Evolutionary conservation across 306 rosid species (phyloP).

Genomic region (Malus domestica): DNA sequence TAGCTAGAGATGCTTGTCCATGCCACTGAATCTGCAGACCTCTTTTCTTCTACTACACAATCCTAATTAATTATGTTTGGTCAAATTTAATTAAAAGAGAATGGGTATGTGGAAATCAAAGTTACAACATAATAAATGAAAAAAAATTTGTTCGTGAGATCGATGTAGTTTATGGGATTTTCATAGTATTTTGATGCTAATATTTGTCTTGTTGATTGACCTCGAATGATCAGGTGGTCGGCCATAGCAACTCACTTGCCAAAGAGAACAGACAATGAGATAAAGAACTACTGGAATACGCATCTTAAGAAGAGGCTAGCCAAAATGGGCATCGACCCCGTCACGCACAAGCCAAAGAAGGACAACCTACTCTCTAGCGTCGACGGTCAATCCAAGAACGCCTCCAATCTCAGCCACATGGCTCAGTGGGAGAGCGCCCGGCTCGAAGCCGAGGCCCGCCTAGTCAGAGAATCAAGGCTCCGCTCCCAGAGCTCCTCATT

Average conservation of each 20-base stretch:
- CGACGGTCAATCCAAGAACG: conserved; percentile 74
- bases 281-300: conserved; percentile 96
- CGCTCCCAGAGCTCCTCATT: conserved; percentile 36
- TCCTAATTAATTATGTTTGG: too few relatives aligned
- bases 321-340: conserved; percentile 95
- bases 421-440: conserved; percentile 99
- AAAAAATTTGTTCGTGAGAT: background rate
- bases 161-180: background rate
- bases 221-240: conserved; percentile 65
- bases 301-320: conserved; percentile 90
- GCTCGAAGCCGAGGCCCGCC: conserved; percentile 95
- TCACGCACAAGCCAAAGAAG: conserved; percentile 88
- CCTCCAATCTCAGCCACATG: conserved; percentile 90
- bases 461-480: conserved; percentile 81
- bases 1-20: background rate
- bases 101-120: too few relatives aligned
- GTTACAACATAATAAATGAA: too few relatives aligned
- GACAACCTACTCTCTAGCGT: conserved; percentile 53
- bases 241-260: conserved; percentile 99
- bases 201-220: conserved; percentile 10
- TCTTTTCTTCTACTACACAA: too few relatives aligned
- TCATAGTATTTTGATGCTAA: background rate
- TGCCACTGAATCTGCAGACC: too few relatives aligned
- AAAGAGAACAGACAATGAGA: conserved; percentile 92
- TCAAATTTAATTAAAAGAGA: too few relatives aligned